A percentile compares a stretch with the other conserved stretches of the same genome.
These are phyloP conservation scores for Ustilago bromivora DNA, from an alignment of 1,284 basidiomycete species.

Conservation along the genomic window DNA sequence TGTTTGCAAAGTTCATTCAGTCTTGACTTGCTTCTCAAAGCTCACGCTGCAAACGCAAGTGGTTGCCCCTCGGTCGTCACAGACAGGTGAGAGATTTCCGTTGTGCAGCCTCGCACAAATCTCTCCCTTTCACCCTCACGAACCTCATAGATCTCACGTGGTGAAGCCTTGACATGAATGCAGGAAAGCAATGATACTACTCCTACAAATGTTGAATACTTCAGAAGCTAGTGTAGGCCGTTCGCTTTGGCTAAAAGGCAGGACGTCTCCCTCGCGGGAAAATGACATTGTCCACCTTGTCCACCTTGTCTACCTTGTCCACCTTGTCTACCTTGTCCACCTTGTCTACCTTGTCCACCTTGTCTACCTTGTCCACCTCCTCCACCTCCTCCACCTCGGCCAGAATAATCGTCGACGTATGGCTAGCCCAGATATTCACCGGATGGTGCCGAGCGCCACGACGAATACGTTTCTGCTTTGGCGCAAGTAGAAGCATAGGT, in stretches of 20 bases:
- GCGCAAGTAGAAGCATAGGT: constrained; percentile 12
- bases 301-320: too few species aligned
- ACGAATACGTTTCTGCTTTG: not conserved
- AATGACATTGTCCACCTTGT: too few species aligned
- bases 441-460: constrained; percentile 7
- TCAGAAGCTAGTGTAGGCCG: too few species aligned
- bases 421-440: constrained; percentile 45
- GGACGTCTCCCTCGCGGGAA: too few species aligned
- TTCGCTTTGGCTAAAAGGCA: too few species aligned
- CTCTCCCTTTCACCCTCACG: not conserved
- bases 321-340: not conserved
- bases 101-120: not conserved
- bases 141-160: not conserved
- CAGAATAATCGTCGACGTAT: constrained; percentile 49
- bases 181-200: not conserved
- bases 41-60: not conserved
- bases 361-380: not conserved
- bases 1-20: not conserved
- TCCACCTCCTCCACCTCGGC: constrained; percentile 7
- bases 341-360: not conserved
- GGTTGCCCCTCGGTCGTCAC: not conserved
- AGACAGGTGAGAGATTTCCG: not conserved
- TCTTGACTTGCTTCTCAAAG: not conserved
- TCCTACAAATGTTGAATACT: too few species aligned
- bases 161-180: not conserved